Percentiles rank a stretch among this genome's conserved stretches.
Evolutionary conservation across 2,329 filamentous ascomycete genomes (phyloP).

Genomic region (Trichoderma brevicompactum): DNA sequence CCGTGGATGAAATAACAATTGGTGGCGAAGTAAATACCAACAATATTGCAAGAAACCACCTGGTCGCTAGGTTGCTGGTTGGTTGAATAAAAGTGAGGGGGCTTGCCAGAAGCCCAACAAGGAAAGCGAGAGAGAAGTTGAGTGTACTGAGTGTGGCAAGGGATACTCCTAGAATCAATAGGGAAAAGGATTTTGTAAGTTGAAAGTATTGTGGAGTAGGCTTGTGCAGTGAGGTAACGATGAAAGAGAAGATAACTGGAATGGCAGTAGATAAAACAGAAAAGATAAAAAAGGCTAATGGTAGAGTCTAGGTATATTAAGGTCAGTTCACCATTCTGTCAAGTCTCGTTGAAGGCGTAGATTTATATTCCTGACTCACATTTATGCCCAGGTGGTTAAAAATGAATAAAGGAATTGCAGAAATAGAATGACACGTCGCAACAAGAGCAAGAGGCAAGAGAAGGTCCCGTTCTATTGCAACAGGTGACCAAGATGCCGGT

Average conservation of each 20-base stretch:
- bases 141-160: conserved; percentile 91
- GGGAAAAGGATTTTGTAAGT: conserved; percentile 85
- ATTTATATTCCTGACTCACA: conserved; percentile 53
- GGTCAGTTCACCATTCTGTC: not conserved
- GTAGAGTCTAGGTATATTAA: conserved; percentile 47
- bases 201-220: conserved; percentile 72
- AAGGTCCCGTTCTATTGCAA: conserved; percentile 54
- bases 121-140: conserved; percentile 89
- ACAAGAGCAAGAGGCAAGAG: conserved; percentile 77
- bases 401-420: conserved; percentile 79
- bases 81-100: conserved; percentile 77
- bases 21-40: conserved; percentile 67
- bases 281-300: conserved; percentile 63
- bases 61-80: conserved; percentile 45
- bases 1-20: conserved; percentile 56
- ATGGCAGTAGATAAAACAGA: conserved; percentile 58
- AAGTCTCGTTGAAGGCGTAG: not conserved
- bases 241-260: conserved; percentile 59
- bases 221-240: conserved; percentile 56
- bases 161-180: conserved; percentile 90
- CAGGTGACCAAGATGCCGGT: not conserved
- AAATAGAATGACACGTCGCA: conserved; percentile 72
- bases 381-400: conserved; percentile 74
- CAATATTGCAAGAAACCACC: conserved; percentile 52
- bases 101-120: conserved; percentile 77